Conservation (phyloP, 345 rosid genomes). For the Melastoma malabathricum region DNA sequence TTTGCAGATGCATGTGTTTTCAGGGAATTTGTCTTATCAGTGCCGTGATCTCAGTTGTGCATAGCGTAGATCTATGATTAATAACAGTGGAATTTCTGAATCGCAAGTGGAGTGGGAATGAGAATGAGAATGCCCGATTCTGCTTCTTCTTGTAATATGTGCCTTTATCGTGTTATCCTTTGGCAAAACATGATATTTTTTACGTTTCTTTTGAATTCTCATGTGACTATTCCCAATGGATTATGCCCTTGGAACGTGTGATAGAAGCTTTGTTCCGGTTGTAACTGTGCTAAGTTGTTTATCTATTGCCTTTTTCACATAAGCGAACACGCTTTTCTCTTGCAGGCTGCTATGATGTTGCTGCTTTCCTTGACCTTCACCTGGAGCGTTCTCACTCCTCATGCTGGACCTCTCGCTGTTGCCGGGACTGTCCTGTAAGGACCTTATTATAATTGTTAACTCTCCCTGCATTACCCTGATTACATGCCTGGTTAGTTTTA, state of each 20-base stretch:
- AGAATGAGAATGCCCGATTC: too few species aligned
- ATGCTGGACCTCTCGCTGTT: constrained; percentile 85
- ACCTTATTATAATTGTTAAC: neutral
- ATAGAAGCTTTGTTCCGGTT: constrained; percentile 1
- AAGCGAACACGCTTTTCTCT: neutral
- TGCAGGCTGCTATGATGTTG: constrained; percentile 84
- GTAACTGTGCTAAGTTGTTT: neutral
- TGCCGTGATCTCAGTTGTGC: too few species aligned
- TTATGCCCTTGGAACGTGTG: neutral
- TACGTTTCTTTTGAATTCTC: neutral
- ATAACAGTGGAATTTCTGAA: too few species aligned
- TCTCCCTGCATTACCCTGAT: neutral
- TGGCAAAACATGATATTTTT: neutral
- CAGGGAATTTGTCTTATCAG: too few species aligned
- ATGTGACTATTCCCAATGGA: neutral
- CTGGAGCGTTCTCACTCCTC: constrained; percentile 85
- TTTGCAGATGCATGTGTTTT: too few species aligned
- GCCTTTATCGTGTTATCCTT: too few species aligned
- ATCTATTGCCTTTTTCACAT: too few species aligned
- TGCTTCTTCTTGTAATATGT: too few species aligned
- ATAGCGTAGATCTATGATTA: too few species aligned
- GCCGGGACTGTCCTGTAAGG: constrained; percentile 95
- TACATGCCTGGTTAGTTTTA: neutral
- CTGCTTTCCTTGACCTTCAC: constrained; percentile 86
- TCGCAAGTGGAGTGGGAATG: too few species aligned